Evolutionary conservation across 306 rosid species (phyloP), one percentile per base, ranked within the genome.

Genomic region (Vigna angularis): DNA sequence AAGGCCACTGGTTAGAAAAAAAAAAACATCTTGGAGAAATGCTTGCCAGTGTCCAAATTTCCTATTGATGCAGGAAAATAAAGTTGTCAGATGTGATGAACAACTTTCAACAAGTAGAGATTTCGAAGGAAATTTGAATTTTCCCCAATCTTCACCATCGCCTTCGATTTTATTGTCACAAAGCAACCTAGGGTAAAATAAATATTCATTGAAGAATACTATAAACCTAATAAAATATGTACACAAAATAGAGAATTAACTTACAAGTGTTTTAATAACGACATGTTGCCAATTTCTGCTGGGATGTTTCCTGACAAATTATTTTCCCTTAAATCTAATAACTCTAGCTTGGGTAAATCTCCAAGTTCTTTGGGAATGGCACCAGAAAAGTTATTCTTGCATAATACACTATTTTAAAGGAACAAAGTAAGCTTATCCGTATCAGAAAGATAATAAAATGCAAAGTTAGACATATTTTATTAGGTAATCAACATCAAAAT

Each of bases 271-370:
- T 89, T 96, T 65, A 91, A 86, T 15, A 81, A 85, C 66, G 79
- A 47, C 85, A 87, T 79, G 20, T 80, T 86, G 80, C 84, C 85
- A 81, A 91, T 70, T 77, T 90, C 94, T 64, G 68, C 32, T 36
- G 99, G 98, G 66, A 95, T 77, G 50, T 67, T 80, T 83, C 94
- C 96, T 78, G 80, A 83, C 74, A 93, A 86, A 74, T 86, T 82
- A 73, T 93, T 96, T n/a, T 82, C 93, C 79, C 99, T 87, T 82
- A 96, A 85, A 84, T 96, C 99, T 81, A 96, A 76, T 76, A 85
- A 64, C 75, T 96, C 93, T 72, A 96, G 74, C 73, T 86, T 82
- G 57, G 74, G 34, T 63, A 96, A 87, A 52, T 66, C 85, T 83
- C 85, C 97, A 51, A 96, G 75, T 63, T 96, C 97, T 81, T 87